Evolutionary conservation across 441 rosid genomes (phyloP), one percentile per base, ranked within the genome.

Genomic region (Daphne laureola): DNA sequence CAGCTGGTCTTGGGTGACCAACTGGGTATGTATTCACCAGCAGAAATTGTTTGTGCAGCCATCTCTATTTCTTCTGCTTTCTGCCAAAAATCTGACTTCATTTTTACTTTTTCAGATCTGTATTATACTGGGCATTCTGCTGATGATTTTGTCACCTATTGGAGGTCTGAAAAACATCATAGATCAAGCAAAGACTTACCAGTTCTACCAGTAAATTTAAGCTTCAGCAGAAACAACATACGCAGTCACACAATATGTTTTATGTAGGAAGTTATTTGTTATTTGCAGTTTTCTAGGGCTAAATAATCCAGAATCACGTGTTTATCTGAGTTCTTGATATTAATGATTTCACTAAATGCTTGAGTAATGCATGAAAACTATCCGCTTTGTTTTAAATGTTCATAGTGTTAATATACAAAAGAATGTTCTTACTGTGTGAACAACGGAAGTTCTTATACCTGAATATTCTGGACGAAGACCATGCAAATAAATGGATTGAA

Each of bases 151-250:
- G 43, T 64, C 90, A 23, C 77, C 87, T 0, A 63, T 83, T n/a
- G 90, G 87, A 59, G 85, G 79, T 5, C 46, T 83, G 43, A 69
- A 79, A 67, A 62, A 65, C 35, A 83, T 83, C 71, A 80, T 83
- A n/a, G 49, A 64, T n/a, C 49, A 59, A 5, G 83, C 87, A 46
- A 78, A 78, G 62, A 36, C 53, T 41, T 80, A 83, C 58, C 0
- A 50, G 11, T 69, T 80, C 56, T 83, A 76, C 59, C 71, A 79
- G 35, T 82, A 64, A 58, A 51, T 7, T 17, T 17, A 15, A 23
- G 3, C 18, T 21, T 17, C 17, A 16, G 45, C 45, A 21, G 21
- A 25, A 51, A n/a, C 17, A 21, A 54, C 38, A 31, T 5, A 31
- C 11, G 8, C 38, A 31, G 38, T 31, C 9, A 31, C 38, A 31